Evolutionary conservation across 169 alveolate genomes (phyloP), one percentile per base, ranked within the genome.

Genomic region (Perkinsus marinus): DNA sequence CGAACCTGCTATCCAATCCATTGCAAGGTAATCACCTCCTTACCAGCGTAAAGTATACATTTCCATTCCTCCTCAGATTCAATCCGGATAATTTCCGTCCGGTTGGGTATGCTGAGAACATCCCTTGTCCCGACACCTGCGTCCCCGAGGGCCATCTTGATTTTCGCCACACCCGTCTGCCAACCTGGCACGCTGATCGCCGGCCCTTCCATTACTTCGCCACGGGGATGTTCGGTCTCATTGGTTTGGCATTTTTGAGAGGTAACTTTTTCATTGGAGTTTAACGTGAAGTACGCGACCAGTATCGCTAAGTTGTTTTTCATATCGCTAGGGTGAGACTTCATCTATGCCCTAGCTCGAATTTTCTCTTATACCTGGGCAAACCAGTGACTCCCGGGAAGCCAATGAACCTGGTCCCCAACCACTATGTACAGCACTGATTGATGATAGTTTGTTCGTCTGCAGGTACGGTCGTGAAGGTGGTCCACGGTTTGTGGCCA

Each of bases 1-100:
- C 79, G 98, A 96, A 92, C 98, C 98, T 9, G 97, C 98, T n/a
- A 93, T 96, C 22, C 95, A 95, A 17, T 96, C 98, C 37, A 95
- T 96, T 6, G 96, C 96, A 22, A 92, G 93, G 38, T 93, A n/a
- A n/a, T n/a, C n/a, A n/a, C 79, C n/a, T 2, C 26, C 26, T 57
- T 26, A 57, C 79, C 46, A 41, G 46, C 46, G 10, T 41, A 10
- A 41, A 41, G 10, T 3, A 57, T 57, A 19, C 34, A 6, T 30
- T 13, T 57, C 7, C n/a, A n/a, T n/a, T n/a, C n/a, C n/a, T 57
- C 26, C 5, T 57, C 22, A 95, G 93, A 92, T 93, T 96, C 91
- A 93, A 93, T n/a, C 98, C 98, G n/a, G 96, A 93, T 90, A 94
- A 96, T 94, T 96, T 95, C 91, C 94, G 98, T 26, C 95, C 98